These are phyloP conservation scores for Exophiala aquamarina DNA, from an alignment of 2,329 filamentous ascomycete genomes.

Conservation along the genomic window DNA sequence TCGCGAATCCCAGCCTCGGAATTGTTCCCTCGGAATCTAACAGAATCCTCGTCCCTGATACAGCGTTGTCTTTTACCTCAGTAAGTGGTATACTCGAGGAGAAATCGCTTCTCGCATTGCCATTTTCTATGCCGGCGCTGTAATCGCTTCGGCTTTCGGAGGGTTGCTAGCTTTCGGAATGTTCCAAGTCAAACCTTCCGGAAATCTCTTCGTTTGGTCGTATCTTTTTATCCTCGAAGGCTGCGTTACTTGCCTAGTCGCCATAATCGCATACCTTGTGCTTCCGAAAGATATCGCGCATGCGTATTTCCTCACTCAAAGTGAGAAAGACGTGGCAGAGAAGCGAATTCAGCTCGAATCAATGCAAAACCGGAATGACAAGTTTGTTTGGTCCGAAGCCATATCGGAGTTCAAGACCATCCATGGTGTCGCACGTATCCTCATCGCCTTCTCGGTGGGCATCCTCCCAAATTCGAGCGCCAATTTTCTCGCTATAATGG, in stretches of 20 bases:
- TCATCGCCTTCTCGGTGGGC: background rate
- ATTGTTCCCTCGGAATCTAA: no score
- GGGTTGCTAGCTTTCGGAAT: conserved; percentile 63
- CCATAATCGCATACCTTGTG: conserved; percentile 61
- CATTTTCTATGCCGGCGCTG: conserved; percentile 27
- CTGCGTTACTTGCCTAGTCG: no score
- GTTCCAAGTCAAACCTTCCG: conserved; percentile 51
- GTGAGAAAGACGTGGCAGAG: conserved; percentile 67
- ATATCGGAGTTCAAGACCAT: conserved; percentile 2
- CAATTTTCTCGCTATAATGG: conserved; percentile 5
- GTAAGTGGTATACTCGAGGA: no score
- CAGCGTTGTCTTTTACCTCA: no score
- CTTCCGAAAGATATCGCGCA: conserved; percentile 51
- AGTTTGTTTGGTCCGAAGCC: background rate
- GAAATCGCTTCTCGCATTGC: no score
- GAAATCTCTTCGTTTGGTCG: conserved; percentile 50
- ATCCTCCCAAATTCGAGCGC: conserved; percentile 1
- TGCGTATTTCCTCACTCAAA: conserved; percentile 63
- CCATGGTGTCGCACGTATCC: background rate
- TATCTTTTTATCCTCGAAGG: conserved; percentile 59
- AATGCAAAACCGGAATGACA: background rate
- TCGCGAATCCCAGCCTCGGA: no score
- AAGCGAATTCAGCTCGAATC: conserved; percentile 75
- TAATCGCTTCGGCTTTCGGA: conserved; percentile 52
- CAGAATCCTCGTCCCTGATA: no score